Evolutionary conservation across 2,329 filamentous ascomycete genomes (phyloP).

Genomic region (Reticulascus tulasneorum): DNA sequence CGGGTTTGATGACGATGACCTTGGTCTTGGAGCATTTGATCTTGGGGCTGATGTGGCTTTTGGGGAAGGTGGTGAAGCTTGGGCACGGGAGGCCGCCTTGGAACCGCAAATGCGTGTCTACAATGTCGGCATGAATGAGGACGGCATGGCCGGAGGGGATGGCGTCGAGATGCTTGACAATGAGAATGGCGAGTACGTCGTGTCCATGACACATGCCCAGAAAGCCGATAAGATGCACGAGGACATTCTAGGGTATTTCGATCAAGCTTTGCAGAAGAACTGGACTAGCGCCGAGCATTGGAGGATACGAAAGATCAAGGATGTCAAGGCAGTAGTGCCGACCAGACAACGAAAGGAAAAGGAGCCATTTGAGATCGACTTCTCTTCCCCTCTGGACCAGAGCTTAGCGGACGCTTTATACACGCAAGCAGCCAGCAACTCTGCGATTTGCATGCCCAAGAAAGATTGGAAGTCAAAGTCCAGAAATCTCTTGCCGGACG

Average conservation of each 20-base stretch:
- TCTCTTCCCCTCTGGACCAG: conserved; percentile 68
- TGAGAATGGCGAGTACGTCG: conserved; percentile 68
- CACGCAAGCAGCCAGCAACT: conserved; percentile 74
- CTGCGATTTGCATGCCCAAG: conserved; percentile 80
- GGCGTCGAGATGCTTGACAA: conserved; percentile 58
- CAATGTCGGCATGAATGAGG: conserved; percentile 55
- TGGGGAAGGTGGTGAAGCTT: conserved; percentile 92
- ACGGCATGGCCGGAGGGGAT: conserved; percentile 47
- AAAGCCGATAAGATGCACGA: conserved; percentile 69
- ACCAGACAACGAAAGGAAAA: conserved; percentile 83
- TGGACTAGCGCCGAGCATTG: conserved; percentile 99
- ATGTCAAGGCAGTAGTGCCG: conserved; percentile 58
- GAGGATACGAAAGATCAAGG: conserved; percentile 92
- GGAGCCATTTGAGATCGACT: conserved; percentile 93
- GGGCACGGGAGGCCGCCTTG: conserved; percentile 84
- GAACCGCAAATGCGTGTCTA: conserved; percentile 84
- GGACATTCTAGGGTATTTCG: conserved; percentile 96
- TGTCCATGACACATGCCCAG: conserved; percentile 68
- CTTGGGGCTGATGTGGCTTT: conserved; percentile 73
- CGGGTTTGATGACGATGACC: conserved; percentile 67
- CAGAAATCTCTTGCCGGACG: conserved; percentile 88
- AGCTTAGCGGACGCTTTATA: conserved; percentile 73
- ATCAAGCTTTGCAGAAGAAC: conserved; percentile 93
- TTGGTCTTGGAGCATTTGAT: conserved; percentile 68
- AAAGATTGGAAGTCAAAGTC: conserved; percentile 95